Percentiles rank a stretch among this genome's conserved stretches.
These are phyloP conservation scores for Graphilbum sp. DNA, from an alignment of 2,329 filamentous ascomycete genomes.

Conservation along the genomic window DNA sequence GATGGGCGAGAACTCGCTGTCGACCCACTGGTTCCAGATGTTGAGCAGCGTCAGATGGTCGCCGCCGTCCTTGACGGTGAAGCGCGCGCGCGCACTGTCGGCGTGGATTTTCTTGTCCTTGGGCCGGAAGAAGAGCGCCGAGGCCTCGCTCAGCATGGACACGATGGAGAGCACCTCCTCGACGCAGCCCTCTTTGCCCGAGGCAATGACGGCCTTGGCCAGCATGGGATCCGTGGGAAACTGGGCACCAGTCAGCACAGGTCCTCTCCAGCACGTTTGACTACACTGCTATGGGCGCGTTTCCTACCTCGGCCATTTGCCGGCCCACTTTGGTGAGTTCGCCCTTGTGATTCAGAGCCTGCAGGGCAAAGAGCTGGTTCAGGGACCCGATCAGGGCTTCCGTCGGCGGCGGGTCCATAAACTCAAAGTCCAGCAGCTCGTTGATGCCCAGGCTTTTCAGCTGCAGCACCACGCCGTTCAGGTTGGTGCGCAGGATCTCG, in stretches of 20 bases:
- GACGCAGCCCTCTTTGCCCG: conserved; percentile 81
- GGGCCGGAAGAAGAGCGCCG: conserved; percentile 79
- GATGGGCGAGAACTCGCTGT: conserved; percentile 72
- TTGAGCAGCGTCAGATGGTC: conserved; percentile 82
- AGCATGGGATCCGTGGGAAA: conserved; percentile 57
- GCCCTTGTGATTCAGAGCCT: conserved; percentile 75
- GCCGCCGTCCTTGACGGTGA: conserved; percentile 79
- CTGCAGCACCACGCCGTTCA: conserved; percentile 69
- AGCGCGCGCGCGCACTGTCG: conserved; percentile 74
- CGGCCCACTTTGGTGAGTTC: conserved; percentile 81
- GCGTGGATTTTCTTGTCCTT: conserved; percentile 97
- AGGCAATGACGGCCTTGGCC: conserved; percentile 73
- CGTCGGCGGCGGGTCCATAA: conserved; percentile 83
- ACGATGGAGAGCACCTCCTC: conserved; percentile 87
- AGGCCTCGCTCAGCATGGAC: conserved; percentile 83
- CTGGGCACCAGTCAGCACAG: neutral
- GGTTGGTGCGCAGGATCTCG: conserved; percentile 81
- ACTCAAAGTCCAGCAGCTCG: conserved; percentile 85
- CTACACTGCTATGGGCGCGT: too few relatives aligned
- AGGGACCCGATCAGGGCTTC: conserved; percentile 79
- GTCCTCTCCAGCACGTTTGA: too few relatives aligned
- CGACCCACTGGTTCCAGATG: conserved; percentile 91
- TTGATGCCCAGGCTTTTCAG: conserved; percentile 86
- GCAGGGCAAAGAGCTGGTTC: conserved; percentile 81
- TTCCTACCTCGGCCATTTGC: conserved; percentile 69